Evolutionary conservation across 805 yeast species (phyloP).

Genomic region (Saccharomycopsis sp.): DNA sequence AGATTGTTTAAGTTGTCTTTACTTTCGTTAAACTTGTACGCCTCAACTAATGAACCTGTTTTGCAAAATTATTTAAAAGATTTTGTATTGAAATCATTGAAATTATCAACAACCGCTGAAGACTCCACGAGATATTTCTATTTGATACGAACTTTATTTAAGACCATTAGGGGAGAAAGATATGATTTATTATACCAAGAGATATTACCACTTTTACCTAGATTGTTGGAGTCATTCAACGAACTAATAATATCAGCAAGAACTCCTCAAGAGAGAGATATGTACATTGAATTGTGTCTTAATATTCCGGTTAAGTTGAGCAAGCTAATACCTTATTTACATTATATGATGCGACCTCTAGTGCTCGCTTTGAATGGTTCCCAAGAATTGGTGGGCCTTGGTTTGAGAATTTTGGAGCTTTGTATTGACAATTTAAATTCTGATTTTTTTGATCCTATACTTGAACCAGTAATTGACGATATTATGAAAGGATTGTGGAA

Average conservation of each 20-base stretch:
- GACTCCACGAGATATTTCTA: conserved; percentile 89
- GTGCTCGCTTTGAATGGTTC: conserved; percentile 85
- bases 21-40: conserved; percentile 79
- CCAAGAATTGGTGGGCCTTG: conserved; percentile 88
- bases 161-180: conserved; percentile 94
- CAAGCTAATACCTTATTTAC: conserved; percentile 86
- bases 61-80: conserved; percentile 80
- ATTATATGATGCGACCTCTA: conserved; percentile 81
- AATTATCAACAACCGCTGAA: conserved; percentile 72
- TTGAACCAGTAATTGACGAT: conserved; percentile 92
- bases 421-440: conserved; percentile 96
- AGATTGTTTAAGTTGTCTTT: conserved; percentile 86
- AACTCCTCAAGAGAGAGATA: conserved; percentile 83
- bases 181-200: conserved; percentile 66
- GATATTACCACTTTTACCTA: conserved; percentile 83
- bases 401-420: conserved; percentile 84
- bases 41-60: conserved; percentile 66
- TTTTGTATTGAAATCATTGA: conserved; percentile 72
- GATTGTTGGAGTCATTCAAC: conserved; percentile 76
- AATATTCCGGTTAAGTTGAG: conserved; percentile 94
- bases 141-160: conserved; percentile 77
- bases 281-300: conserved; percentile 88
- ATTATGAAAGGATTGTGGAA: conserved; percentile 90
- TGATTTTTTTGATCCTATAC: conserved; percentile 92
- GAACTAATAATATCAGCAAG: conserved; percentile 76